Evolutionary conservation across 2,329 filamentous ascomycete genomes (phyloP).

Genomic region (Claviceps lovelessii): DNA sequence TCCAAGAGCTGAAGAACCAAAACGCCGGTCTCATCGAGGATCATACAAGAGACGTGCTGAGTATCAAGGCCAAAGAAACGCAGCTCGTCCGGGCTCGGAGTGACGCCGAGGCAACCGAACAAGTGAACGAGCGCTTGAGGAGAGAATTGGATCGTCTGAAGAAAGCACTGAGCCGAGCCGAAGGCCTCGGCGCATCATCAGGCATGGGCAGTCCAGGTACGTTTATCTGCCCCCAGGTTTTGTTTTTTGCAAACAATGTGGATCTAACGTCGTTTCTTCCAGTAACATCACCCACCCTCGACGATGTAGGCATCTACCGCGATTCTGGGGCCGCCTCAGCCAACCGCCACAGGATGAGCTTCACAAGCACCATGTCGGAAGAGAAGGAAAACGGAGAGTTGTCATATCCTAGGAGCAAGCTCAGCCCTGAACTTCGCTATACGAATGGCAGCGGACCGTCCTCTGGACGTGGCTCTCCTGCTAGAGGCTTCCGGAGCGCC

Average conservation of each 20-base stretch:
- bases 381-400: conserved; percentile 60
- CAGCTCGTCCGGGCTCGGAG: conserved; percentile 84
- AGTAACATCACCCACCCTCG: conserved; percentile 37
- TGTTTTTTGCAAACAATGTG: background rate
- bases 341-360: conserved; percentile 42
- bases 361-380: conserved; percentile 52
- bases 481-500: conserved; percentile 35
- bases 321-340: conserved; percentile 30
- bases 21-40: conserved; percentile 96
- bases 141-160: conserved; percentile 89
- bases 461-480: conserved; percentile 45
- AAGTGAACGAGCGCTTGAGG: conserved; percentile 67
- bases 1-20: conserved; percentile 89
- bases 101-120: conserved; percentile 78
- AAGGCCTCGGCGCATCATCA: conserved; percentile 30
- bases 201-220: conserved; percentile 25
- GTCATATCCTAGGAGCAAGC: conserved; percentile 33
- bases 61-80: conserved; percentile 96
- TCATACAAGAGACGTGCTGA: conserved; percentile 85
- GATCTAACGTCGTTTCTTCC: conserved; percentile 11
- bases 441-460: conserved; percentile 30
- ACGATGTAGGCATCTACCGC: conserved; percentile 47
- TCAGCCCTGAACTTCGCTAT: conserved; percentile 42
- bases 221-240: background rate
- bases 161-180: conserved; percentile 57